A percentile compares a stretch with the other conserved stretches of the same genome.
Conservation (phyloP, 1,139 yeast genomes). For the Debaryomyces robertsiae region DNA sequence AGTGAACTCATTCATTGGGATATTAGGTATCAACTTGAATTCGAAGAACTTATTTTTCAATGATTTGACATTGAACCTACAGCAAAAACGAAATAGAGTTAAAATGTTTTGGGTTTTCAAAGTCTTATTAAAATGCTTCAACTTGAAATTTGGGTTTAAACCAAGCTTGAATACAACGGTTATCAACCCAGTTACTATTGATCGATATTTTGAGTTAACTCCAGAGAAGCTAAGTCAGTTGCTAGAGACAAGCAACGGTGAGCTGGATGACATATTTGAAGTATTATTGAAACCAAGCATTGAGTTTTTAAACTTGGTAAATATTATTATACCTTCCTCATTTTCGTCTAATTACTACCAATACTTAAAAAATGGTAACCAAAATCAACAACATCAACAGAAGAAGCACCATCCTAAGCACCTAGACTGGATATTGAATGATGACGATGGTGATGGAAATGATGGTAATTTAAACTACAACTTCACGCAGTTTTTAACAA, state of each 20-base stretch:
- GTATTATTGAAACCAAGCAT: constrained; percentile 47
- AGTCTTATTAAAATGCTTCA: constrained; percentile 53
- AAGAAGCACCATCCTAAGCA: constrained; percentile 31
- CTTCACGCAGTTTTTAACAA: constrained; percentile 46
- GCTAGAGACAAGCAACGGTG: constrained; percentile 25
- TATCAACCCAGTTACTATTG: constrained; percentile 53
- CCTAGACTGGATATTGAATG: constrained; percentile 50
- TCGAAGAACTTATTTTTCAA: constrained; percentile 49
- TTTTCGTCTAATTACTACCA: constrained; percentile 53
- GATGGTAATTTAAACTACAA: constrained; percentile 54
- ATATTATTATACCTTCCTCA: constrained; percentile 51
- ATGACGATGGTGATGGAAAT: constrained; percentile 54
- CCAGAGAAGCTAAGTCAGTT: constrained; percentile 48
- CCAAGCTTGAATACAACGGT: constrained; percentile 53
- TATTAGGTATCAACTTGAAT: constrained; percentile 50
- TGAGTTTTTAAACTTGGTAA: constrained; percentile 48
- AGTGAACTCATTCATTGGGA: constrained; percentile 50
- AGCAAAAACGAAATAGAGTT: constrained; percentile 51
- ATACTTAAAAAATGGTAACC: constrained; percentile 39
- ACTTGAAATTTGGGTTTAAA: constrained; percentile 51
- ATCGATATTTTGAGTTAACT: constrained; percentile 48
- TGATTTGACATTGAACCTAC: constrained; percentile 41
- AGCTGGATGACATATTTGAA: constrained; percentile 38
- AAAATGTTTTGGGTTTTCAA: constrained; percentile 65
- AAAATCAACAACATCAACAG: constrained; percentile 21